phyloP scores from a whole-genome alignment of 208 protist genomes.

The Acanthamoeba lenticulata region DNA sequence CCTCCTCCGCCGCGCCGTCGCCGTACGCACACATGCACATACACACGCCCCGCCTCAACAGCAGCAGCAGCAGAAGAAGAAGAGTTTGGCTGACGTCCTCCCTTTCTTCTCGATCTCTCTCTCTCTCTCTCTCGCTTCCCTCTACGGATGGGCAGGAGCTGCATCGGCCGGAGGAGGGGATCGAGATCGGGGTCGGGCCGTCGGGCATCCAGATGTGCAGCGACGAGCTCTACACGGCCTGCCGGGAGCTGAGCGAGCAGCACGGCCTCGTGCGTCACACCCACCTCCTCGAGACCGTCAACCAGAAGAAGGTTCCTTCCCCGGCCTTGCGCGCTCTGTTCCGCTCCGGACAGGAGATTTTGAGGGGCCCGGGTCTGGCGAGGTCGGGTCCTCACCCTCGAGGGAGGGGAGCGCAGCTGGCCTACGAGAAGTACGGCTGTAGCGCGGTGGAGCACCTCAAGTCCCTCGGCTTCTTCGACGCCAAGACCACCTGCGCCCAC shows the following conservation, averaged over 20 bases:
- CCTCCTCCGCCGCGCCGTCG: not conserved
- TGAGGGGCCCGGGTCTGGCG: too few relatives aligned
- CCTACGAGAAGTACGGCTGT: conserved; percentile 13
- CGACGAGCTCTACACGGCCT: not conserved
- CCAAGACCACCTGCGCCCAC: conserved; percentile 38
- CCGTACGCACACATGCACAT: not conserved
- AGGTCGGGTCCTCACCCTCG: not conserved
- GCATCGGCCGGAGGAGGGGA: conserved; percentile 1
- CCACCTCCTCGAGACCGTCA: conserved; percentile 28
- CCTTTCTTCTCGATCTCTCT: too few relatives aligned
- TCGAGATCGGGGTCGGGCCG: conserved; percentile 14
- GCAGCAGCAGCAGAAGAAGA: too few relatives aligned
- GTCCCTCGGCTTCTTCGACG: not conserved
- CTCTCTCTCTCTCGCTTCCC: too few relatives aligned
- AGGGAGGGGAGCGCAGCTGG: not conserved
- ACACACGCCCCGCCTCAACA: not conserved
- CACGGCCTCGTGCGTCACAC: not conserved
- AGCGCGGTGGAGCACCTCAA: not conserved
- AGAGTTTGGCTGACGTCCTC: too few relatives aligned
- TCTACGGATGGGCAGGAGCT: not conserved
- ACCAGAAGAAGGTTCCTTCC: conserved; percentile 21
- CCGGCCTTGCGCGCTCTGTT: not conserved
- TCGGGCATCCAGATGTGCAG: conserved; percentile 2
- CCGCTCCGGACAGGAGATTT: too few relatives aligned
- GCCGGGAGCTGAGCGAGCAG: conserved; percentile 40